Percentiles rank a stretch among this genome's conserved stretches.
Evolutionary conservation across 768 basidiomycete species (phyloP).

Genomic region (Russula sp.): DNA sequence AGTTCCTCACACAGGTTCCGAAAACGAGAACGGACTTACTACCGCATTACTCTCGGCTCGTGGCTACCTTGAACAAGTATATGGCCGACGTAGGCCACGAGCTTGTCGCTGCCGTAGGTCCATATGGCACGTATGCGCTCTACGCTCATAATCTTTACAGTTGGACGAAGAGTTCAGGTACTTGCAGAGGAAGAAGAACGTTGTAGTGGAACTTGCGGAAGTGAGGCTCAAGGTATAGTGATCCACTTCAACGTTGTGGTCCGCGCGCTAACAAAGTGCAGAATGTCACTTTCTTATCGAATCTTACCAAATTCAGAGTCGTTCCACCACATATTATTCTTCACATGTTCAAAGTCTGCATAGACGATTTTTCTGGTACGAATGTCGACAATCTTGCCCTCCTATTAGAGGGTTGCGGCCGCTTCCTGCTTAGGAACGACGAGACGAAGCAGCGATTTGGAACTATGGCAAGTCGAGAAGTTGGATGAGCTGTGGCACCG

Average conservation of each 20-base stretch:
- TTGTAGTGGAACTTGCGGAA: constrained; percentile 85
- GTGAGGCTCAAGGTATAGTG: constrained; percentile 68
- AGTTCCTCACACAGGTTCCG: constrained; percentile 80
- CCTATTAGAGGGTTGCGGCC: constrained; percentile 88
- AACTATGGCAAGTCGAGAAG: constrained; percentile 59
- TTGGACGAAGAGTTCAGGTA: constrained; percentile 97
- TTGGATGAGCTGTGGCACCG: not conserved
- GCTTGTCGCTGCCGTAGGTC: constrained; percentile 67
- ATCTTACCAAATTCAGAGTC: constrained; percentile 91
- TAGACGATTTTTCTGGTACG: constrained; percentile 89
- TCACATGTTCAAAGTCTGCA: constrained; percentile 94
- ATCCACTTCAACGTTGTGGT: not conserved
- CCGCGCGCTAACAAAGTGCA: constrained; percentile 29
- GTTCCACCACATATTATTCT: constrained; percentile 89
- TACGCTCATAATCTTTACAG: constrained; percentile 36
- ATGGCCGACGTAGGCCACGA: constrained; percentile 92
- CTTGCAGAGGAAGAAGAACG: constrained; percentile 88
- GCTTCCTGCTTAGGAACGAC: constrained; percentile 83
- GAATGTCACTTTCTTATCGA: constrained; percentile 87
- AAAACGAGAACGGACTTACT: constrained; percentile 86
- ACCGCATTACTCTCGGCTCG: constrained; percentile 87
- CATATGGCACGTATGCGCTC: not conserved
- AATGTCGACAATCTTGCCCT: constrained; percentile 93
- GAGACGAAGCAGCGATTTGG: constrained; percentile 82
- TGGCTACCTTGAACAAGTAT: constrained; percentile 83